phyloP scores from a whole-genome alignment of 2,329 filamentous ascomycete genomes.

The Metarhizium guizhouense region DNA sequence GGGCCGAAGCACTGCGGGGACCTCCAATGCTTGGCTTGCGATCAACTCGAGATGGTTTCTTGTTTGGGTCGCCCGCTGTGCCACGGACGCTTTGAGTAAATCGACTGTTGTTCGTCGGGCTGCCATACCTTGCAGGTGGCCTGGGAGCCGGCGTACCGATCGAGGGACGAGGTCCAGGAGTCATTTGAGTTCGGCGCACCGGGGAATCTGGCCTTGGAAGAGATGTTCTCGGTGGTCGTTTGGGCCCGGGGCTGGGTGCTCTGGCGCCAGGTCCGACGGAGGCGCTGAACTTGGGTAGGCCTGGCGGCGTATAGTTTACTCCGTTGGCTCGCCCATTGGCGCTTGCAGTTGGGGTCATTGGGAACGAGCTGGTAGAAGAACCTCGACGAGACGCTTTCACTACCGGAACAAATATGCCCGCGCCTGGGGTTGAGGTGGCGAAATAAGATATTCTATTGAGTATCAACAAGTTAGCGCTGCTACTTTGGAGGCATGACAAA shows the following conservation, averaged over 20 bases:
- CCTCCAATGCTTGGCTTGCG: constrained; percentile 40
- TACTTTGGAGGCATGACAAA: not conserved
- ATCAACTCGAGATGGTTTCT: constrained; percentile 38
- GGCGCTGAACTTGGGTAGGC: constrained; percentile 74
- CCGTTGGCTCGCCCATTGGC: constrained; percentile 47
- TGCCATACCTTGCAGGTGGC: constrained; percentile 24
- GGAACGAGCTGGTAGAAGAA: constrained; percentile 43
- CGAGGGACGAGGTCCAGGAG: constrained; percentile 47
- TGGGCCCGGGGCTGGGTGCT: constrained; percentile 62
- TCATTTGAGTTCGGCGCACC: constrained; percentile 58
- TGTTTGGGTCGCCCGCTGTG: constrained; percentile 52
- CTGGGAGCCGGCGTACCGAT: constrained; percentile 34
- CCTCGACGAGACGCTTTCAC: constrained; percentile 67
- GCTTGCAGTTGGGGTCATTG: constrained; percentile 62
- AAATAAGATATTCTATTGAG: constrained; percentile 63
- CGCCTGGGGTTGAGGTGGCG: constrained; percentile 63
- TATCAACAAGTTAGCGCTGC: not conserved
- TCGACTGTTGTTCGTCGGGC: constrained; percentile 37
- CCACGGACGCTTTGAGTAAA: constrained; percentile 57
- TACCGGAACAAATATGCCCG: constrained; percentile 89
- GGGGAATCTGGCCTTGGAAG: constrained; percentile 86
- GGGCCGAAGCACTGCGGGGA: constrained; percentile 50
- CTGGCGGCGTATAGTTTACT: constrained; percentile 53
- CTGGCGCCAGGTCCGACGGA: constrained; percentile 66
- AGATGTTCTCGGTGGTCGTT: constrained; percentile 59